Evolutionary conservation across 306 rosid species (phyloP).

Genomic region (Gastrolobium bilobum): DNA sequence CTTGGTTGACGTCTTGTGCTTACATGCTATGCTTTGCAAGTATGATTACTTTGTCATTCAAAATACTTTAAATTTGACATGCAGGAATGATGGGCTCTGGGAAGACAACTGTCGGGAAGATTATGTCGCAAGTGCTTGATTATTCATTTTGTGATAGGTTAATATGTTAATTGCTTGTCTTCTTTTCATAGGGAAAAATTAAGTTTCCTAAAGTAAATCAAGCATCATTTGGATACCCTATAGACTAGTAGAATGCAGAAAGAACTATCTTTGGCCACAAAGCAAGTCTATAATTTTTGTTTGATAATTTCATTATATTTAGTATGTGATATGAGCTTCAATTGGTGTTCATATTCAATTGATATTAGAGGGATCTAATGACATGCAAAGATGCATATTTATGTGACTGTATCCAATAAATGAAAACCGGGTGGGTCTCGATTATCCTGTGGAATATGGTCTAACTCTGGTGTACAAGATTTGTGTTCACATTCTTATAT

Average conservation of each 20-base stretch:
- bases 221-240: background rate
- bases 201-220: background rate
- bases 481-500: constrained; percentile 38
- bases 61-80: constrained; percentile 48
- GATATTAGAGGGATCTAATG: constrained; percentile 20
- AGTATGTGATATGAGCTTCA: constrained; percentile 36
- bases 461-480: constrained; percentile 29
- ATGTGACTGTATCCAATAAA: constrained; percentile 24
- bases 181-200: constrained; percentile 14
- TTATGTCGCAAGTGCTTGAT: constrained; percentile 78
- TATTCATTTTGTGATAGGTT: constrained; percentile 90
- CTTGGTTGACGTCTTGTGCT: constrained; percentile 51
- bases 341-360: constrained; percentile 29
- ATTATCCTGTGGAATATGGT: constrained; percentile 37
- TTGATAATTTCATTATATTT: constrained; percentile 22
- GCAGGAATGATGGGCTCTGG: constrained; percentile 99
- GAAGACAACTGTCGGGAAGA: constrained; percentile 95
- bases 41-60: constrained; percentile 35
- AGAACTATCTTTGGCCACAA: constrained; percentile 24
- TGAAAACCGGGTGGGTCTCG: constrained; percentile 29
- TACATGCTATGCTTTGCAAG: constrained; percentile 35
- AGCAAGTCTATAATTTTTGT: constrained; percentile 17
- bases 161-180: constrained; percentile 48
- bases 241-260: constrained; percentile 18
- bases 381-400: constrained; percentile 1